phyloP scores from a whole-genome alignment of 352 stramenopile species.

The Pythium apleroticum region DNA sequence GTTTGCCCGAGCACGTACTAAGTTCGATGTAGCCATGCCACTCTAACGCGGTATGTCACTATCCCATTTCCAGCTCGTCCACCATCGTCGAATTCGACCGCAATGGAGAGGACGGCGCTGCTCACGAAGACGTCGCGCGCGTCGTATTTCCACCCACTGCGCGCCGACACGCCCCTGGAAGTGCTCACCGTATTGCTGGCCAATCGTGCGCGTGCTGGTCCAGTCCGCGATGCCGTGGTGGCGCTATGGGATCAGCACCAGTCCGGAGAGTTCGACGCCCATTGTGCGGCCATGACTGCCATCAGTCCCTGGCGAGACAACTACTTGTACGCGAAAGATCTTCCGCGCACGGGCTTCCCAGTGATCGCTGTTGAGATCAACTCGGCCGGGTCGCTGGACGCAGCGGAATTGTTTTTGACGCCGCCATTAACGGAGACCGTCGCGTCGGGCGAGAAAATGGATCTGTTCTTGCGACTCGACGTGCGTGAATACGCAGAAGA shows the following conservation, averaged over 20 bases:
- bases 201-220: not conserved
- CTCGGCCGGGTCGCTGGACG: not conserved
- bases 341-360: slow-evolving; percentile 8
- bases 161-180: slow-evolving; percentile 9
- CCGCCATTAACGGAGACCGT: not conserved
- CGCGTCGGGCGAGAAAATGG: not conserved
- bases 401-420: slow-evolving; percentile 8
- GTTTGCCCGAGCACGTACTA: not conserved
- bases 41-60: not conserved
- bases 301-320: slow-evolving; percentile 18
- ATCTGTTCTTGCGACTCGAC: slow-evolving; percentile 5
- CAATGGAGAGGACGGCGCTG: slow-evolving; percentile 3
- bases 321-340: slow-evolving; percentile 14
- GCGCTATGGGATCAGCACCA: not conserved
- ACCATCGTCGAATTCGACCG: not conserved
- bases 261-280: not conserved
- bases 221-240: not conserved
- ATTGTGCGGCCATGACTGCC: slow-evolving; percentile 5
- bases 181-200: slow-evolving; percentile 6
- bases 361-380: slow-evolving; percentile 4
- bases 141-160: slow-evolving; percentile 17
- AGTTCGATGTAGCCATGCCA: slow-evolving; percentile 9
- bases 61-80: slow-evolving; percentile 7
- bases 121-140: not conserved
- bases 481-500: not conserved